phyloP scores from a whole-genome alignment of 2,329 filamentous ascomycete species.

The Elsinoe fawcettii region DNA sequence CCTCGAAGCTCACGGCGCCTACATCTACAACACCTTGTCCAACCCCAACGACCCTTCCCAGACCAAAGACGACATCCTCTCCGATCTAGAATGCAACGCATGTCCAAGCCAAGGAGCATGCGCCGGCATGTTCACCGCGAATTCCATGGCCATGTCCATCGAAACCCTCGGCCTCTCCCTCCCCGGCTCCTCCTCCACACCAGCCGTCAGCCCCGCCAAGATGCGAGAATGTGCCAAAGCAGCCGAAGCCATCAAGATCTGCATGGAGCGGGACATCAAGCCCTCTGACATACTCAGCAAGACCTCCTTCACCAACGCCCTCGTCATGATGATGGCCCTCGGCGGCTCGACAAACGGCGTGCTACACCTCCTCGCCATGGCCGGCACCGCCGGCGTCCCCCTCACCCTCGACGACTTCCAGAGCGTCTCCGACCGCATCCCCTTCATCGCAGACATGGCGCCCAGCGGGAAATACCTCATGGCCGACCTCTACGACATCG shows the following conservation, averaged over 20 bases:
- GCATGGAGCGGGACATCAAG: conserved; percentile 75
- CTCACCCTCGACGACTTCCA: conserved; percentile 78
- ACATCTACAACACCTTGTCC: conserved; percentile 64
- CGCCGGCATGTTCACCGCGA: conserved; percentile 90
- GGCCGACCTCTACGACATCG: conserved; percentile 79
- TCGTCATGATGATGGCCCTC: conserved; percentile 86
- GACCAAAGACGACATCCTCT: conserved; percentile 68
- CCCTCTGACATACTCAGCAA: conserved; percentile 75
- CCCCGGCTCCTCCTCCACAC: conserved; percentile 76
- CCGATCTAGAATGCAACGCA: conserved; percentile 71
- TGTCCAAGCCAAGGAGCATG: conserved; percentile 75
- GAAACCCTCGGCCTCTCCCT: conserved; percentile 80
- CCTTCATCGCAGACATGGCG: conserved; percentile 77
- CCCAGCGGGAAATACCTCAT: conserved; percentile 80
- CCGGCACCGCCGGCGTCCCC: conserved; percentile 69
- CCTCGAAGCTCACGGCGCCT: conserved; percentile 80
- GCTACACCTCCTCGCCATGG: conserved; percentile 84
- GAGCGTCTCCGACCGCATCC: conserved; percentile 71
- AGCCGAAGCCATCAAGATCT: conserved; percentile 67
- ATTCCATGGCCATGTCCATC: conserved; percentile 86
- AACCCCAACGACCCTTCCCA: conserved; percentile 63
- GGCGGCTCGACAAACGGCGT: conserved; percentile 86
- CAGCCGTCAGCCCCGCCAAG: conserved; percentile 73
- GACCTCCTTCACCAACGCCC: conserved; percentile 75
- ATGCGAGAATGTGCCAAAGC: conserved; percentile 77